These are phyloP conservation scores for Fomitopsis pinicola DNA, from an alignment of 1,284 basidiomycete species.

Conservation along the genomic window DNA sequence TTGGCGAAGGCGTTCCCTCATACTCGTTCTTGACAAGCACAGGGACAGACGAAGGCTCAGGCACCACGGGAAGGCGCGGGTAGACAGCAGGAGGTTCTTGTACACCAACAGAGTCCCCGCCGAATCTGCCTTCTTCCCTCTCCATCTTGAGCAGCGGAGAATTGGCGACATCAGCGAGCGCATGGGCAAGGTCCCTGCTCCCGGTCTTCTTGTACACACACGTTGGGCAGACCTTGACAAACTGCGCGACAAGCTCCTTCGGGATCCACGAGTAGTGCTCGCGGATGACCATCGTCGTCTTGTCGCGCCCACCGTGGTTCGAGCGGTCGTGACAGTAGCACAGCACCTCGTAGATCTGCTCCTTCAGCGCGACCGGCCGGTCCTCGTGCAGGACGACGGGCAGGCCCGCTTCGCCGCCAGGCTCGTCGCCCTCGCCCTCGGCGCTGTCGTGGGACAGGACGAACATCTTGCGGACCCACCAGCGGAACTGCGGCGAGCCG, in stretches of 20 bases:
- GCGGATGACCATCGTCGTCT: constrained; percentile 57
- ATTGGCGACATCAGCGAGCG: not conserved
- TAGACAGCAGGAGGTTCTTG: not conserved
- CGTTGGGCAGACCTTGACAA: constrained; percentile 72
- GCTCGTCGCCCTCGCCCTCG: not conserved
- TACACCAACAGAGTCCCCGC: not conserved
- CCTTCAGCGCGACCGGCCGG: constrained; percentile 66
- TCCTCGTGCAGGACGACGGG: constrained; percentile 59
- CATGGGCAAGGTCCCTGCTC: constrained; percentile 15
- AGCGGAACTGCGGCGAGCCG: constrained; percentile 48
- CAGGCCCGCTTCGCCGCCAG: constrained; percentile 14
- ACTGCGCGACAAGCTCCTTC: constrained; percentile 72
- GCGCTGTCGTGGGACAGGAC: constrained; percentile 37
- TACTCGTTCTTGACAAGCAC: not conserved
- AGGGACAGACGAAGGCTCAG: not conserved
- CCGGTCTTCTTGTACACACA: constrained; percentile 45
- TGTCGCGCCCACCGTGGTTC: constrained; percentile 75
- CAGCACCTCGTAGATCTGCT: constrained; percentile 73
- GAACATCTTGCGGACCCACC: constrained; percentile 82
- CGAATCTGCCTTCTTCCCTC: not conserved
- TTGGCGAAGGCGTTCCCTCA: not conserved
- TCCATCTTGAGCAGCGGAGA: not conserved
- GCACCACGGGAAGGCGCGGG: not conserved
- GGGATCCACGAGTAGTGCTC: constrained; percentile 76
- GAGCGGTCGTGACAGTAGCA: constrained; percentile 63